A percentile compares a stretch with the other conserved stretches of the same genome.
Conservation (phyloP, 2,329 filamentous ascomycete genomes). For the Zalaria obscura region DNA sequence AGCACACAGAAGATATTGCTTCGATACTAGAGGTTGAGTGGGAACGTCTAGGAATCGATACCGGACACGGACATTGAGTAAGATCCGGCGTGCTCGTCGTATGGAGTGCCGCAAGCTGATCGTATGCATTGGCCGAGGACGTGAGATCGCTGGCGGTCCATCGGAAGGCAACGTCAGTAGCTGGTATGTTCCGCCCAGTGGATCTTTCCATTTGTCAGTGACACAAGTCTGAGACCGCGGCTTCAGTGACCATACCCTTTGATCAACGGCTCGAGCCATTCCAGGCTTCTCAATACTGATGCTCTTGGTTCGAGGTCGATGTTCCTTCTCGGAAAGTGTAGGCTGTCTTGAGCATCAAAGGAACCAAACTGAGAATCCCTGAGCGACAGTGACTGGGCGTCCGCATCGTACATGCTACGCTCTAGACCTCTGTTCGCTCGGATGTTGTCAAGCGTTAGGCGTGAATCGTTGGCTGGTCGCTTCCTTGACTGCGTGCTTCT, state of each 20-base stretch:
- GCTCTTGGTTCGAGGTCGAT: background rate
- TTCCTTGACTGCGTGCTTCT: background rate
- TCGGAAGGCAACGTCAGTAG: too few species aligned
- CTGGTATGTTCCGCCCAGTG: too few species aligned
- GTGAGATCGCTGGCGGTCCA: background rate
- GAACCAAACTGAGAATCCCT: background rate
- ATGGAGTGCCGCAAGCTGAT: background rate
- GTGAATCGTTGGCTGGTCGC: background rate
- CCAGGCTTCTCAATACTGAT: slow-evolving; percentile 4
- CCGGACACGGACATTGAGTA: background rate
- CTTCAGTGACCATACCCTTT: slow-evolving; percentile 3
- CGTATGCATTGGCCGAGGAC: background rate
- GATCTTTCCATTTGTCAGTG: too few species aligned
- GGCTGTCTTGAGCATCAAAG: background rate
- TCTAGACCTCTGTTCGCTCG: background rate
- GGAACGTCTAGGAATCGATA: background rate
- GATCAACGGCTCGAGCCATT: slow-evolving; percentile 7
- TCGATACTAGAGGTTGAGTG: background rate
- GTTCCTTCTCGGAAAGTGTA: background rate
- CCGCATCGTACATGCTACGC: slow-evolving; percentile 2
- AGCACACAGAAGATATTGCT: background rate
- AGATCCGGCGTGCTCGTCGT: background rate
- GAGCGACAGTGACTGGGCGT: slow-evolving; percentile 3
- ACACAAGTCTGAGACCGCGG: background rate
- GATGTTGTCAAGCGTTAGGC: background rate